Percentiles rank a stretch among this genome's conserved stretches.
phyloP scores from a whole-genome alignment of 805 yeast genomes.

The Naumovozyma baii region DNA sequence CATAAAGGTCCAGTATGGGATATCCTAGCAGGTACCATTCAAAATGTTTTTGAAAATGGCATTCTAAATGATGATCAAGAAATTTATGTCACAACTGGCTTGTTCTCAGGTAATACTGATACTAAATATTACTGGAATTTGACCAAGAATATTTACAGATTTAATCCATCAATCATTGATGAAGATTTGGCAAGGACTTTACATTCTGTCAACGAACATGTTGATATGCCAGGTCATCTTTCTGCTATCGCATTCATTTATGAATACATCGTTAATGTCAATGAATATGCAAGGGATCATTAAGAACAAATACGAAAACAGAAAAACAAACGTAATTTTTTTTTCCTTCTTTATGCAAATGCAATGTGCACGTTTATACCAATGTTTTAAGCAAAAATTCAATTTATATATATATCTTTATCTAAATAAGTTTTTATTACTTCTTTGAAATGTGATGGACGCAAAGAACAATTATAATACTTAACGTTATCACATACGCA shows the following conservation, averaged over 20 bases:
- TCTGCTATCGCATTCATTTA: slow-evolving; percentile 48
- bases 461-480: slow-evolving; percentile 2
- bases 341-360: too few species aligned
- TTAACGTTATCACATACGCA: slow-evolving; percentile 1
- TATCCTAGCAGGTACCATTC: slow-evolving; percentile 41
- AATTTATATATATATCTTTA: too few species aligned
- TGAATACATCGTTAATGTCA: slow-evolving; percentile 34
- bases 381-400: too few species aligned
- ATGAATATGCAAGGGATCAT: slow-evolving; percentile 11
- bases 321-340: too few species aligned
- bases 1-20: slow-evolving; percentile 32
- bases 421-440: too few species aligned
- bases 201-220: slow-evolving; percentile 59
- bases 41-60: slow-evolving; percentile 46
- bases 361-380: not conserved
- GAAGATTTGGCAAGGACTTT: slow-evolving; percentile 25
- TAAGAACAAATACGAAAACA: too few species aligned
- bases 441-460: not conserved
- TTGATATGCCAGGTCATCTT: slow-evolving; percentile 48
- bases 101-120: slow-evolving; percentile 55
- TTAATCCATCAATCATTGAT: slow-evolving; percentile 19
- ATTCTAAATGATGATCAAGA: slow-evolving; percentile 26
- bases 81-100: slow-evolving; percentile 36
- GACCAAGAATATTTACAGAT: slow-evolving; percentile 47
- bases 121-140: slow-evolving; percentile 50